A percentile compares a stretch with the other conserved stretches of the same genome.
Conservation (phyloP, 2,329 filamentous ascomycete species). For the Penicillium sp. region DNA sequence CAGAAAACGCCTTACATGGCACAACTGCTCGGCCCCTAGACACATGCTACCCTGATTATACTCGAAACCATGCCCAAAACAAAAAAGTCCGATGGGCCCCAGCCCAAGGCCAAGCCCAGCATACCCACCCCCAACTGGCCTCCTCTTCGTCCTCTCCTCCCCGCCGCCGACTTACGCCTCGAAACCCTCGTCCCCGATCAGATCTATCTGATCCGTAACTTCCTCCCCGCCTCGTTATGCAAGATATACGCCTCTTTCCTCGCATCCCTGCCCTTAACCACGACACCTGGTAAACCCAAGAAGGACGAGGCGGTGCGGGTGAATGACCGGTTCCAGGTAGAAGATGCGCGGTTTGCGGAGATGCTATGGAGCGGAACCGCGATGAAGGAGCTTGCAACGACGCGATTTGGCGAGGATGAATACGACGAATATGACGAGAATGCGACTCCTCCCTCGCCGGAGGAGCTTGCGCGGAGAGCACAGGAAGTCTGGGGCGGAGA, state of each 20-base stretch:
- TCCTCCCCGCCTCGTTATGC: constrained; percentile 74
- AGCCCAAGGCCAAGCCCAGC: constrained; percentile 6
- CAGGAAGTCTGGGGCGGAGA: constrained; percentile 70
- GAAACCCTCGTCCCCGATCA: constrained; percentile 60
- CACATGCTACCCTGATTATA: background rate
- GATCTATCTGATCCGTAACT: constrained; percentile 69
- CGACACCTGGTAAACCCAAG: constrained; percentile 75
- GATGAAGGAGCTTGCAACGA: constrained; percentile 59
- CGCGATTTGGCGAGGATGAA: constrained; percentile 33
- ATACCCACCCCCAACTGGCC: constrained; percentile 63
- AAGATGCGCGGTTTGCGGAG: constrained; percentile 72
- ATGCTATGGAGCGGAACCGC: constrained; percentile 75
- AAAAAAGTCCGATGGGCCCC: background rate
- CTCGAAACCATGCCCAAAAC: constrained; percentile 10
- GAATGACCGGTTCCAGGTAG: constrained; percentile 83
- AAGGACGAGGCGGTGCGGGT: constrained; percentile 78
- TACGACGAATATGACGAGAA: constrained; percentile 24
- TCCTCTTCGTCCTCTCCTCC: constrained; percentile 65
- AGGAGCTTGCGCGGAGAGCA: constrained; percentile 3
- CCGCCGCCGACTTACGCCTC: constrained; percentile 62
- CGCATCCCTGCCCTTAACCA: constrained; percentile 66
- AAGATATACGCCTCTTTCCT: constrained; percentile 74
- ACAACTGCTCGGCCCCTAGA: background rate
- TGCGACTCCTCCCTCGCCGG: constrained; percentile 1
- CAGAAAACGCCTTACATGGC: background rate